Conservation (phyloP, 345 rosid species). For the Carallia brachiata region DNA sequence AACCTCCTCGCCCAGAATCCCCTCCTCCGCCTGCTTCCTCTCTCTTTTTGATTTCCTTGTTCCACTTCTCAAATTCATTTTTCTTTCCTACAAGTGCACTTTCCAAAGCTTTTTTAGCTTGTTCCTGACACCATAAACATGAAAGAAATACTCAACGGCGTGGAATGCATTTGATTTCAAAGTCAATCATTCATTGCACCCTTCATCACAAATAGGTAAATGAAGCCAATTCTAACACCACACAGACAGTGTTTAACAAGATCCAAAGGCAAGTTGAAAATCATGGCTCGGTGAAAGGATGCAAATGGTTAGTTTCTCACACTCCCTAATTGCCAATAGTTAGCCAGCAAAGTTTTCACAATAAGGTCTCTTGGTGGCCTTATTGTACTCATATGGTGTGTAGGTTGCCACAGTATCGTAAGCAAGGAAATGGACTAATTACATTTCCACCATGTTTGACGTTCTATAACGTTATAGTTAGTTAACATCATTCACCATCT, state of each 20-base stretch:
- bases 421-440: background rate
- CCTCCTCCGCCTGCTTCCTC: slow-evolving; percentile 74
- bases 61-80: slow-evolving; percentile 78
- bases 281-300: background rate
- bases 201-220: background rate
- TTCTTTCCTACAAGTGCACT: slow-evolving; percentile 90
- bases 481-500: no score
- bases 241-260: background rate
- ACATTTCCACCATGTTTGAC: background rate
- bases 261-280: background rate
- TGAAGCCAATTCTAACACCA: background rate
- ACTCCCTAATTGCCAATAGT: background rate
- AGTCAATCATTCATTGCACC: background rate
- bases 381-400: no score
- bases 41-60: slow-evolving; percentile 78
- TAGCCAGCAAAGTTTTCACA: no score
- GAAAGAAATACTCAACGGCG: background rate
- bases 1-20: slow-evolving; percentile 64
- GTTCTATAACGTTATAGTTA: background rate
- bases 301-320: background rate
- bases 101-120: slow-evolving; percentile 85
- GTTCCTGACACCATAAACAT: slow-evolving; percentile 48
- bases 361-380: no score
- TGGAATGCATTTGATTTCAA: background rate
- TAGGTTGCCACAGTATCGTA: no score